These are phyloP conservation scores for Lentinula sp. DNA, from an alignment of 768 basidiomycete genomes.

Conservation along the genomic window DNA sequence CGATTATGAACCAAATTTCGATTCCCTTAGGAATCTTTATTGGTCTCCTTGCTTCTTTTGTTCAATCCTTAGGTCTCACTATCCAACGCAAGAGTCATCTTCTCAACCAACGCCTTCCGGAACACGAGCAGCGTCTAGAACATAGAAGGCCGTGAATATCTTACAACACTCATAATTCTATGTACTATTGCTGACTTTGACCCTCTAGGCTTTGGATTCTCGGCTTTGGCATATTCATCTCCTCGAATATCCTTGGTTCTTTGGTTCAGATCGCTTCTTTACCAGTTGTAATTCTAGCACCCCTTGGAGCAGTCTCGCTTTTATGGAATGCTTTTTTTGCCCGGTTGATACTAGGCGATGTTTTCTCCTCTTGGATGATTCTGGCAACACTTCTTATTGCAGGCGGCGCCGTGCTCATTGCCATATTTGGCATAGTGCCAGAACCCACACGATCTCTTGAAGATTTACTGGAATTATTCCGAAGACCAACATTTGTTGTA, in stretches of 20 bases:
- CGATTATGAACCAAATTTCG: conserved; percentile 2
- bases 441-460: conserved; percentile 84
- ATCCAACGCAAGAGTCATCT: conserved; percentile 94
- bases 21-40: conserved; percentile 47
- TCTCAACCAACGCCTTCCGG: conserved; percentile 67
- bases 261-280: conserved; percentile 90
- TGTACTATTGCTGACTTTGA: conserved; percentile 1
- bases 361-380: conserved; percentile 79
- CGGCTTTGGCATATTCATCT: conserved; percentile 82
- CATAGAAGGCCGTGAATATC: conserved; percentile 67
- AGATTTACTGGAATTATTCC: conserved; percentile 74
- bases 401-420: conserved; percentile 83
- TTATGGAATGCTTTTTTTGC: conserved; percentile 96
- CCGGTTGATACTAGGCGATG: conserved; percentile 74
- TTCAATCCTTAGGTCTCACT: conserved; percentile 89
- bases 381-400: conserved; percentile 87
- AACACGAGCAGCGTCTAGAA: conserved; percentile 57
- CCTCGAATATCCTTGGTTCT: conserved; percentile 83
- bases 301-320: conserved; percentile 86
- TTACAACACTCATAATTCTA: not conserved
- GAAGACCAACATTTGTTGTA: conserved; percentile 67
- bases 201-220: conserved; percentile 72
- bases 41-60: conserved; percentile 77
- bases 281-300: conserved; percentile 91
- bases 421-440: conserved; percentile 86